Base-by-base conservation (phyloP, 805 yeast species). In the Saturnispora diversa region DNA sequence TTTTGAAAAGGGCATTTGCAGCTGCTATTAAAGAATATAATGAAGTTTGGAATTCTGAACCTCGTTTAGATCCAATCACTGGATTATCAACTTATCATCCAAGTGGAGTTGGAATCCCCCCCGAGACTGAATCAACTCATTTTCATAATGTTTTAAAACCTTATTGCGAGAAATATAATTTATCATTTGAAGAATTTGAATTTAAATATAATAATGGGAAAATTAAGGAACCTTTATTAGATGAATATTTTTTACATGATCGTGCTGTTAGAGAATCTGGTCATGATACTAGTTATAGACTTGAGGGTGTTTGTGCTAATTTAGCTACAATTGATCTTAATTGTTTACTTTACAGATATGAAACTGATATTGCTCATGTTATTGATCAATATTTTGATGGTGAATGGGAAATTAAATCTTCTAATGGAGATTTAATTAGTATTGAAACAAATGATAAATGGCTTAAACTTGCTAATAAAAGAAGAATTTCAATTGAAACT, bases 211-310 rank as follows among this genome's bases (percentile, higher is more conserved):
- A 88, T 53, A 59, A 65, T 30, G 80, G 81, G 4, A 60, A 65
- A 37, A 68, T 90, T 15, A 44, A 63, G 3, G 96, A 85, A 54
- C 94, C 95, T 1, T 76, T 68, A n/a, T 67, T 90, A 44, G 97
- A 92, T 54, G 87, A 77, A 47, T 90, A 84, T 57, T 84, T 90
- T 57, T 59, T 84, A 37, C 95, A 90, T 55, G 98, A 90, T 59
- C 69, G 97, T 44, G 97, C 94, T 1, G 94, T 90, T 9, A 74
- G 98, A 56, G 98, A 90, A 62, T 80, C 92, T 24, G 98, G 98
- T 1, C 97, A 92, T 58, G 98, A 90, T 57, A 92, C 97, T 0
- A 70, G 90, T 2, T 86, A 88, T 54, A 69, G 98, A 52, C 66
- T 92, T 39, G 96, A 88, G 61, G 94, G 94, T 28, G 73, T 76